These are phyloP conservation scores for Zarea fungicola DNA, from an alignment of 2,329 filamentous ascomycete genomes.

Conservation along the genomic window DNA sequence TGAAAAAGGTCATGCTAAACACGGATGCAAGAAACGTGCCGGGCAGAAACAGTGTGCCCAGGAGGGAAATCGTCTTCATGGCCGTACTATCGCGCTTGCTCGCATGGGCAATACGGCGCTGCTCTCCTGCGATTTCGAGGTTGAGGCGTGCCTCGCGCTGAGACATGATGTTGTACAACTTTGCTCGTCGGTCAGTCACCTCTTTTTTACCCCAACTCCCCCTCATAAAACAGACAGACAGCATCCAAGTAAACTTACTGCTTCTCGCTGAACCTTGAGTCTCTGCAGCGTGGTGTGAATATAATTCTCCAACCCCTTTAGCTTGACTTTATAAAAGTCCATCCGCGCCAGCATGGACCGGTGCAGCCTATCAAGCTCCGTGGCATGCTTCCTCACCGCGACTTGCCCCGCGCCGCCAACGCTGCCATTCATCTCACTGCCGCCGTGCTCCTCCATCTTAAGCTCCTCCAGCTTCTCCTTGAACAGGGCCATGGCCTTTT, in stretches of 20 bases:
- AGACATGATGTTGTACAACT: constrained; percentile 63
- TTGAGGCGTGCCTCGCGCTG: constrained; percentile 61
- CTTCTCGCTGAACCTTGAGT: constrained; percentile 55
- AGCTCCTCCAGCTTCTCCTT: constrained; percentile 22
- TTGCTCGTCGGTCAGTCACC: not conserved
- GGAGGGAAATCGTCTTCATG: constrained; percentile 60
- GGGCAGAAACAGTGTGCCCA: constrained; percentile 59
- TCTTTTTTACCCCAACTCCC: too few species aligned
- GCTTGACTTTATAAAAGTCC: constrained; percentile 56
- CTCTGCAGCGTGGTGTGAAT: constrained; percentile 57
- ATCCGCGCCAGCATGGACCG: constrained; percentile 47
- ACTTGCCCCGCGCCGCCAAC: constrained; percentile 1
- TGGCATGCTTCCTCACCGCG: constrained; percentile 24
- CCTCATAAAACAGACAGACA: too few species aligned
- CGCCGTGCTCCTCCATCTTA: constrained; percentile 17
- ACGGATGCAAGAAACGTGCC: constrained; percentile 58
- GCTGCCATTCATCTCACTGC: constrained; percentile 8
- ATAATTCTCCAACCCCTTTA: constrained; percentile 58
- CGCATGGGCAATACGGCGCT: constrained; percentile 53
- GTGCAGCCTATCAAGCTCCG: constrained; percentile 41
- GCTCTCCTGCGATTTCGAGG: constrained; percentile 57
- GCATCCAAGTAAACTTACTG: constrained; percentile 39
- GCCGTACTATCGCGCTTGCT: constrained; percentile 58
- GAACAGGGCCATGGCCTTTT: constrained; percentile 43
- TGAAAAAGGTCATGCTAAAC: constrained; percentile 63